phyloP scores from a whole-genome alignment of 768 basidiomycete species.

The Tricholomella constricta region DNA sequence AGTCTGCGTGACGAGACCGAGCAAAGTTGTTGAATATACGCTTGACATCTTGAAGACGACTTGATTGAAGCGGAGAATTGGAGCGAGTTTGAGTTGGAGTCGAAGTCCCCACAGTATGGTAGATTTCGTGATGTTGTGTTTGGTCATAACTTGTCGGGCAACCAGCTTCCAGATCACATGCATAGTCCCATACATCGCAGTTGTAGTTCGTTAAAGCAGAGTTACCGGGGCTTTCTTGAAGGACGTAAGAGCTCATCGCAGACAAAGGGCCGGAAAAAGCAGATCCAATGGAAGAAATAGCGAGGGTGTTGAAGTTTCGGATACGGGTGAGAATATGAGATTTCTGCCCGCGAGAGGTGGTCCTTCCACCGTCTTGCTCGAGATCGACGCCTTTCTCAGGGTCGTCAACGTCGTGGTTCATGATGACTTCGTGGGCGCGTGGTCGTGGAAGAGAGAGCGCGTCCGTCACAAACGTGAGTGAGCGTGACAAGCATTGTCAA shows the following conservation, averaged over 20 bases:
- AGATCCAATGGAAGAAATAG: constrained; percentile 22
- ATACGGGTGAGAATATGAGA: constrained; percentile 22
- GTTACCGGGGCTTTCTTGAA: constrained; percentile 7
- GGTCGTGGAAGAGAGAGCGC: not conserved
- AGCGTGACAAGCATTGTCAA: too few species aligned
- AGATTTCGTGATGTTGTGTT: constrained; percentile 5
- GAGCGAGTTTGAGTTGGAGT: constrained; percentile 24
- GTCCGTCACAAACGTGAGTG: too few species aligned
- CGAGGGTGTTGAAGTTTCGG: constrained; percentile 22
- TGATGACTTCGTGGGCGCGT: not conserved
- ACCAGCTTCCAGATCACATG: constrained; percentile 17
- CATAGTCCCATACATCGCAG: constrained; percentile 9
- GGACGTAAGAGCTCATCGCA: constrained; percentile 12
- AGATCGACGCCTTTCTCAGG: constrained; percentile 8
- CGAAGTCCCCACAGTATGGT: constrained; percentile 7
- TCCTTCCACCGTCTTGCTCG: constrained; percentile 1
- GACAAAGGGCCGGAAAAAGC: constrained; percentile 22
- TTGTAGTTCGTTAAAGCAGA: not conserved
- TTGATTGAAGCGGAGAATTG: constrained; percentile 18
- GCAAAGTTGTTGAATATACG: constrained; percentile 21
- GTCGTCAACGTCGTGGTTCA: constrained; percentile 17
- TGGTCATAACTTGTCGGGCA: not conserved
- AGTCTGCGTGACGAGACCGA: constrained; percentile 16
- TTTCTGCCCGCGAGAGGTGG: constrained; percentile 1
- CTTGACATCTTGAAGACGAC: constrained; percentile 22